Evolutionary conservation across 2,329 filamentous ascomycete species (phyloP), one percentile per base, ranked within the genome.

Genomic region (Akanthomyces lecanii): DNA sequence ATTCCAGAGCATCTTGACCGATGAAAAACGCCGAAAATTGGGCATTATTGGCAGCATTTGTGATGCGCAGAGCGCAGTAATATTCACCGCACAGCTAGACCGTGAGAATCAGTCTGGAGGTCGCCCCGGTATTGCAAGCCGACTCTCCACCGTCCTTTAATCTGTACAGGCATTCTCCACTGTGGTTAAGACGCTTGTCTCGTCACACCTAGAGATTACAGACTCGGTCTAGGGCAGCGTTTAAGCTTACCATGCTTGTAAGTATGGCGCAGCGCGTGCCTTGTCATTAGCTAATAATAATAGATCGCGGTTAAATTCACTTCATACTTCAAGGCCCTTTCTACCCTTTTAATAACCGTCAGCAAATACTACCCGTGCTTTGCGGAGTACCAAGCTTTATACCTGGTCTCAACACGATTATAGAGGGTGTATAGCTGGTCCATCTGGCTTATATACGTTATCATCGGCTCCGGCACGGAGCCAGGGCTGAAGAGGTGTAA

Each of bases 211-310:
- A 1, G 66, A 69, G 25, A 73, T 77, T 28, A 73, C 78, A 7
- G 75, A 75, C 4, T 67, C 79, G 2, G 70, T 80, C 23, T 81
- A 77, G 79, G 78, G 78, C 1, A 77, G 74, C 48, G 68, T 30
- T 79, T 3, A 76, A 76, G 63, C 64, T 80, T n/a, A 74, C 78
- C 16, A 70, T 80, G 51, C 69, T 74, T 57, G 73, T 75, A 64
- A 63, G 69, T 66, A 10, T 62, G 25, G 21, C n/a, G 14, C 21
- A 0, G 12, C 5, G 11, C 21, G 44, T 2, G 21, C 36, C n/a
- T 55, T 44, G 3, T 10, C 21, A 28, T 1, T 3, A 21, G n/a
- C 36, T 55, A 18, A 55, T 4, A 5, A 42, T n/a, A 1, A 14
- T n/a, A 55, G 52, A 55, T 55, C 3, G 52, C 52, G 14, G 52